Percentiles rank a stretch among this genome's conserved stretches.
Evolutionary conservation across 805 yeast genomes (phyloP).

Genomic region (Suhomyces sp.): DNA sequence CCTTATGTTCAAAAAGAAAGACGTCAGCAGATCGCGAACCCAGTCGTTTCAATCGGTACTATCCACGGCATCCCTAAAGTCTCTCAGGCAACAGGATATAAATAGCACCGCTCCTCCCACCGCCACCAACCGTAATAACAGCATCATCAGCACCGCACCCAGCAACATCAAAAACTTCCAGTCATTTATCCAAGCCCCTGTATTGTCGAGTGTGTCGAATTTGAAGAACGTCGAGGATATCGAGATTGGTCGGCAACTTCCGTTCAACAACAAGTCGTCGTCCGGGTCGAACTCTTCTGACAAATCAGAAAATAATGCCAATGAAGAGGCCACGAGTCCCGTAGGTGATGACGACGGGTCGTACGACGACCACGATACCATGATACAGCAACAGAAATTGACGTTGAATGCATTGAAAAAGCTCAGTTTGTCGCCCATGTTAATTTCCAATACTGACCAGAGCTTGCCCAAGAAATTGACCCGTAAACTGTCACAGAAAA

Average conservation of each 20-base stretch:
- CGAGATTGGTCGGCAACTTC: constrained; percentile 41
- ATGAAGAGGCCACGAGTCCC: constrained; percentile 4
- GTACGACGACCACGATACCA: constrained; percentile 33
- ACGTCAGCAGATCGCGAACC: constrained; percentile 34
- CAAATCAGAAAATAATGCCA: background rate
- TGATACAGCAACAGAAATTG: constrained; percentile 39
- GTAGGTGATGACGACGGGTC: constrained; percentile 10
- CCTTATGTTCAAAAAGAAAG: constrained; percentile 37
- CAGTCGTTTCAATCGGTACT: constrained; percentile 45
- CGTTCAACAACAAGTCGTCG: constrained; percentile 25
- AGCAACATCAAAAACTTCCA: constrained; percentile 34
- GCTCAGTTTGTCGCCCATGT: constrained; percentile 40
- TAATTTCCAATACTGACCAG: constrained; percentile 27
- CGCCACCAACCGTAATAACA: constrained; percentile 8
- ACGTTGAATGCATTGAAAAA: constrained; percentile 44
- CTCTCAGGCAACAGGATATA: constrained; percentile 30
- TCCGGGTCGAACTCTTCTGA: constrained; percentile 1
- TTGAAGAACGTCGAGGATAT: constrained; percentile 29
- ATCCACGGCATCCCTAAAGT: constrained; percentile 42
- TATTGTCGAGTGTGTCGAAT: constrained; percentile 35
- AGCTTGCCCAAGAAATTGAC: constrained; percentile 6
- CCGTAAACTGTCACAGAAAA: constrained; percentile 2
- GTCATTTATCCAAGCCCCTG: constrained; percentile 46
- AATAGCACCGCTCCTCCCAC: constrained; percentile 7
- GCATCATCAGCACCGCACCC: constrained; percentile 6